Evolutionary conservation across 2,329 filamentous ascomycete genomes (phyloP), one percentile per base, ranked within the genome.

Genomic region (Phoma sp.): DNA sequence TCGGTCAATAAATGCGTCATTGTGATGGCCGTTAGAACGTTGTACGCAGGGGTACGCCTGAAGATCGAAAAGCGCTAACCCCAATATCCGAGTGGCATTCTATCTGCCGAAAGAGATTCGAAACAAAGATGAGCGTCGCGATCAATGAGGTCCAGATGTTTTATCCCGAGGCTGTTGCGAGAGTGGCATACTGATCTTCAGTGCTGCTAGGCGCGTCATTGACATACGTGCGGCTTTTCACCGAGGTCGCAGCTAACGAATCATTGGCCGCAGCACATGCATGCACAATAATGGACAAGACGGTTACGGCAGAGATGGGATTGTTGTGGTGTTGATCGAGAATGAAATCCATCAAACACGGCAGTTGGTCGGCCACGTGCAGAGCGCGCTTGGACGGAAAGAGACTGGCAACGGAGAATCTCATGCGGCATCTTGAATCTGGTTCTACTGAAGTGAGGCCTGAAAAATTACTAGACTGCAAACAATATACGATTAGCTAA

Each of bases 291-390:
- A 17, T 24, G 29, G 36, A 36, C 21, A 31, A 32, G 36, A 55
- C 27, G 24, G 24, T 17, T 35, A 24, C 19, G 21, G 52, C 29
- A 48, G 33, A 21, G 51, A 47, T 48, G 24, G 41, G 9, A 24
- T 33, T 38, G 10, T 38, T 6, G 17, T 45, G 31, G 27, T 50
- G 19, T 32, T 54, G 38, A 54, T 43, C 25, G 39, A 41, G 41
- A 40, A 32, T 15, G 29, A 38, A 12, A 24, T 32, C 43, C 31
- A 33, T 22, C 24, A 38, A 48, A 46, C 24, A 29, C 52, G 52
- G 52, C 47, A 47, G 21, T 43, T 41, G 43, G 19, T 51, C 52
- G 52, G 46, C 52, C 46, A 51, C 9, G 46, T 50, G 46, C 52
- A 46, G 40, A 19, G 13, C 17, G 25, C 31, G n/a, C 25, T 32